Evolutionary conservation across 1,284 basidiomycete genomes (phyloP), one percentile per base, ranked within the genome.

Genomic region (Ganoderma resinaceum): DNA sequence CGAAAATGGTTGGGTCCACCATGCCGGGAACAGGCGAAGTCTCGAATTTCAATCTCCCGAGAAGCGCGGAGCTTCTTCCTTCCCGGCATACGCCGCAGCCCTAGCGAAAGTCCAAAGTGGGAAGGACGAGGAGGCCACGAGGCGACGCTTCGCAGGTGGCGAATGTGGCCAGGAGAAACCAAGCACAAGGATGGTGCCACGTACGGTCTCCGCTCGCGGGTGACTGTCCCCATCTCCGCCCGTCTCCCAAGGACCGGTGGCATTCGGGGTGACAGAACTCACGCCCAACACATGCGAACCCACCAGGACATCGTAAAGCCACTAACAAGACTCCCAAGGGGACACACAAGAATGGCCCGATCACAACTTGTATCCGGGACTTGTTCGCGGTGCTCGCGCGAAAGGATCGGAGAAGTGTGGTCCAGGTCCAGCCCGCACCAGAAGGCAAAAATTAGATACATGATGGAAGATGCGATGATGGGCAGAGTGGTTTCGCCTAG

Each of bases 391-490:
- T 7, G 7, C 20, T n/a, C 43, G 23, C 46, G 23, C 46, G 23
- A 49, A 49, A 49, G 37, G 37, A 38, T 38, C 46, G 11, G 23
- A 26, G 23, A 23, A 26, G 2, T 26, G 23, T 23, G 46, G 46
- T 49, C 43, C 43, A 46, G 43, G 43, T 46, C 46, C 23, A 23
- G 46, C 11, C 23, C 23, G 26, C 23, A 5, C 46, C 46, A 49
- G 46, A 49, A 49, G 46, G 46, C 46, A 49, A 49, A 49, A 49
- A 11, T 49, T 49, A 49, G 46, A 49, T 49, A 49, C 46, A 26
- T 23, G 23, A 49, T 23, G 23, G n/a, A 4, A 49, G 46, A 49
- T 49, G 46, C 46, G 46, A 23, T 49, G 46, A 49, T 49, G 46
- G 46, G 46, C 23, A 23, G 42, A 43, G 26, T 20, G 46, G 23